Evolutionary conservation across 371 early-diverging fungal genomes (phyloP).

Genomic region (Mucor racemosus): DNA sequence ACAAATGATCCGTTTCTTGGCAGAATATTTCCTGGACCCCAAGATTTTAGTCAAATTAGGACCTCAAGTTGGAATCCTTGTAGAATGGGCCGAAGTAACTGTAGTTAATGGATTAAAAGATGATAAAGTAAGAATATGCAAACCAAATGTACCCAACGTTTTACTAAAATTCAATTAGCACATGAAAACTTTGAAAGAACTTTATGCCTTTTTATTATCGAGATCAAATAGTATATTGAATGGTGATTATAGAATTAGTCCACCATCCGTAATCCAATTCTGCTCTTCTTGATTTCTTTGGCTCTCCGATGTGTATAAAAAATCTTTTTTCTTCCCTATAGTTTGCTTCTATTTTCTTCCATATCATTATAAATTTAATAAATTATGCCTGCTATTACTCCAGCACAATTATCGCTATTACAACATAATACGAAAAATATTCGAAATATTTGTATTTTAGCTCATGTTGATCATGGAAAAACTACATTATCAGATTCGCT

Average conservation of each 20-base stretch:
- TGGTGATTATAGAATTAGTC: constrained; percentile 41
- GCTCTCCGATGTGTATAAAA: constrained; percentile 4
- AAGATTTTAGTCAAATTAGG: constrained; percentile 33
- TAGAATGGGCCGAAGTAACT: constrained; percentile 40
- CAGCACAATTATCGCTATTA: constrained; percentile 62
- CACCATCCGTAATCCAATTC: constrained; percentile 30
- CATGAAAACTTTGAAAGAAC: constrained; percentile 22
- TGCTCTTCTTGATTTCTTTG: constrained; percentile 3
- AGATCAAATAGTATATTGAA: constrained; percentile 34
- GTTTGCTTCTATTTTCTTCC: background rate
- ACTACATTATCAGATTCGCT: constrained; percentile 99
- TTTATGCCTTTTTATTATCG: constrained; percentile 31
- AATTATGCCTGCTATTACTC: constrained; percentile 68
- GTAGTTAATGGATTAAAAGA: constrained; percentile 31
- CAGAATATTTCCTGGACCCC: constrained; percentile 41
- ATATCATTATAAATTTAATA: background rate
- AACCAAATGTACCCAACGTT: background rate
- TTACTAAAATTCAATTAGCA: constrained; percentile 14
- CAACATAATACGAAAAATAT: constrained; percentile 73
- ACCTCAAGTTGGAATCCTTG: constrained; percentile 36
- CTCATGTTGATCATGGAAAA: constrained; percentile 99
- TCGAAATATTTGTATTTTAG: constrained; percentile 96
- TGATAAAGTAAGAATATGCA: constrained; percentile 34
- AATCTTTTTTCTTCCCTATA: background rate
- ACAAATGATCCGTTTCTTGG: constrained; percentile 45